These are phyloP conservation scores for Cenococcum geophilum DNA, from an alignment of 495 filamentous ascomycete species.

Conservation along the genomic window DNA sequence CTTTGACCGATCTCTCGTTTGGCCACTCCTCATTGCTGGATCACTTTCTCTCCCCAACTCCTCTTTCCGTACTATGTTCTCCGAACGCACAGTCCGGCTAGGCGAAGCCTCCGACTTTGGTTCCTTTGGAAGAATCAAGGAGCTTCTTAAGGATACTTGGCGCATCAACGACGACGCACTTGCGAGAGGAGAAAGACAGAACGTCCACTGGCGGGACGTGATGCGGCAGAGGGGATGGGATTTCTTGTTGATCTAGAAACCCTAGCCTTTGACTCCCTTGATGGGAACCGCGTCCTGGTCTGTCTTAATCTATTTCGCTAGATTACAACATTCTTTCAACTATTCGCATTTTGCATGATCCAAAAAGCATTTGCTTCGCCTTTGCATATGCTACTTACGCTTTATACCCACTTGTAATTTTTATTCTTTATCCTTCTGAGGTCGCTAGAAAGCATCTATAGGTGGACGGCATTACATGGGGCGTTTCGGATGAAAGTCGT, in stretches of 20 bases:
- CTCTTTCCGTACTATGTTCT: conserved; percentile 67
- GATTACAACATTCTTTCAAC: conserved; percentile 6
- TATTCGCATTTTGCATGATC: conserved; percentile 4
- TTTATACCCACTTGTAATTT: conserved; percentile 36
- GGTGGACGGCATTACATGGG: conserved; percentile 1
- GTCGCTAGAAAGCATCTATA: conserved; percentile 1
- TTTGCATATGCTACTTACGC: conserved; percentile 28
- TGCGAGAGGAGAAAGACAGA: conserved; percentile 47
- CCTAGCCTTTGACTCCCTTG: conserved; percentile 26
- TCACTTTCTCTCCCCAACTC: conserved; percentile 62
- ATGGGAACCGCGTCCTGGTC: conserved; percentile 32
- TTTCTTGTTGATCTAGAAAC: conserved; percentile 75
- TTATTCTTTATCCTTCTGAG: conserved; percentile 16
- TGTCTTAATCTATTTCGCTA: conserved; percentile 21
- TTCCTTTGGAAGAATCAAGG: conserved; percentile 77
- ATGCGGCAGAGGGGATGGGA: conserved; percentile 91
- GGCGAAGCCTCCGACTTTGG: conserved; percentile 72
- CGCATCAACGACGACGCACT: conserved; percentile 54
- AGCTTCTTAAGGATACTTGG: conserved; percentile 80
- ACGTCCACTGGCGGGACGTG: conserved; percentile 88
- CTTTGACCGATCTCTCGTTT: conserved; percentile 84
- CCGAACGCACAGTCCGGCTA: conserved; percentile 60
- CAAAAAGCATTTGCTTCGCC: conserved; percentile 18
- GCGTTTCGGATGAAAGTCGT: background rate
- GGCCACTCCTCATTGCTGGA: conserved; percentile 86